Evolutionary conservation across 192 early-diverging fungal genomes (phyloP).

Genomic region (Mortierella alpina): DNA sequence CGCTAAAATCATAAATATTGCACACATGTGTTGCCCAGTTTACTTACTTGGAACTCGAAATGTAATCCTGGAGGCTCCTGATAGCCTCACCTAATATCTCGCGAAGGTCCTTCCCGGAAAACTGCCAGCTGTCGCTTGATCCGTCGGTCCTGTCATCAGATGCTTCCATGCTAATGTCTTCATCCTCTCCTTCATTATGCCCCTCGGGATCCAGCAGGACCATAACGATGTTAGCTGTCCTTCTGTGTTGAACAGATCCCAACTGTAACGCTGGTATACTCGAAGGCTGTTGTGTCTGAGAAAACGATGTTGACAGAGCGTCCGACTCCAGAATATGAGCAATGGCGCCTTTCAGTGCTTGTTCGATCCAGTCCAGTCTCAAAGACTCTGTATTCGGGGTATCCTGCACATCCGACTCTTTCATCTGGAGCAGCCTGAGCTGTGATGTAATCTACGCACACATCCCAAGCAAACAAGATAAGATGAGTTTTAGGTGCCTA

Average conservation of each 20-base stretch:
- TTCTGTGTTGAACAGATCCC: not conserved
- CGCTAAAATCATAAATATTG: not conserved
- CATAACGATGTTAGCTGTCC: constrained; percentile 16
- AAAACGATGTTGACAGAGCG: not conserved
- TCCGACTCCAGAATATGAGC: constrained; percentile 34
- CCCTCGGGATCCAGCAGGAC: constrained; percentile 18
- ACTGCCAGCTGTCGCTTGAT: constrained; percentile 6
- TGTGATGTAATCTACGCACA: constrained; percentile 28
- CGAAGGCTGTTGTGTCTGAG: not conserved
- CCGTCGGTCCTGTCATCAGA: not conserved
- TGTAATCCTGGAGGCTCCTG: constrained; percentile 4
- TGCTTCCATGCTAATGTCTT: not conserved
- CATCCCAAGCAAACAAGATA: not conserved
- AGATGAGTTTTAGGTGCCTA: not conserved
- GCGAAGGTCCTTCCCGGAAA: constrained; percentile 20
- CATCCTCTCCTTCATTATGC: not conserved
- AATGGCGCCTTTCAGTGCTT: constrained; percentile 36
- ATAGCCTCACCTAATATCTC: constrained; percentile 3
- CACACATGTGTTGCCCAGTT: too few relatives aligned
- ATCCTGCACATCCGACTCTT: not conserved
- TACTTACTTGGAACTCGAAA: constrained; percentile 31
- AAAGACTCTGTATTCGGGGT: not conserved
- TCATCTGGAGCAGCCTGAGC: constrained; percentile 22
- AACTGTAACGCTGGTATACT: not conserved
- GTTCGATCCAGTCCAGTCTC: constrained; percentile 11